phyloP scores from a whole-genome alignment of 768 basidiomycete species.

The Gloeophyllum trabeum region DNA sequence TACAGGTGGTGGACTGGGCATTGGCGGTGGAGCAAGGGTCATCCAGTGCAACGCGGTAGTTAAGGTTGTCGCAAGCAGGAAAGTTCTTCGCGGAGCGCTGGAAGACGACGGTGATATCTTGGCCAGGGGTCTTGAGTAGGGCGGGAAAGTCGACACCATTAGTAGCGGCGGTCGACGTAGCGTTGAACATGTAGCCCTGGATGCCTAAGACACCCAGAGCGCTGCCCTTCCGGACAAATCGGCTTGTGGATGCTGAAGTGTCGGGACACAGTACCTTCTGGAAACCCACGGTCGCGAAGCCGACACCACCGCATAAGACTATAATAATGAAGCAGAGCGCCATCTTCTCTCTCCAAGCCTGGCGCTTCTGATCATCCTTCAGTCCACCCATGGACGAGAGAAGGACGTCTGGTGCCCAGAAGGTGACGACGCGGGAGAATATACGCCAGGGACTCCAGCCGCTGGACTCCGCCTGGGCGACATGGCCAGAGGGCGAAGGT shows the following conservation, averaged over 20 bases:
- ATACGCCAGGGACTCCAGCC: constrained; percentile 63
- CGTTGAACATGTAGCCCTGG: constrained; percentile 68
- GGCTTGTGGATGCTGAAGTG: constrained; percentile 29
- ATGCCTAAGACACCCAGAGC: constrained; percentile 59
- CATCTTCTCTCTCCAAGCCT: constrained; percentile 98
- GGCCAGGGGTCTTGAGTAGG: constrained; percentile 54
- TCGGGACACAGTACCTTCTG: constrained; percentile 86
- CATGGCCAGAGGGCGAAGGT: constrained; percentile 24
- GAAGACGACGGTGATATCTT: constrained; percentile 88
- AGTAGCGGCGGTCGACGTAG: constrained; percentile 37
- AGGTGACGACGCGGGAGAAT: constrained; percentile 71
- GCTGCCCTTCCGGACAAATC: constrained; percentile 39
- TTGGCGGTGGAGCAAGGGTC: constrained; percentile 46
- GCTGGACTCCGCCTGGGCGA: constrained; percentile 23
- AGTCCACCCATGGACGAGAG: constrained; percentile 69
- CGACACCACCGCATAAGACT: constrained; percentile 67
- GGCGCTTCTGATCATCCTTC: constrained; percentile 62
- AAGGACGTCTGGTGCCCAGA: constrained; percentile 81
- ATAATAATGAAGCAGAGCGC: constrained; percentile 82
- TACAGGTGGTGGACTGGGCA: constrained; percentile 36
- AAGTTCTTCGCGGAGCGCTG: constrained; percentile 57
- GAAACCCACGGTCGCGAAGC: constrained; percentile 90
- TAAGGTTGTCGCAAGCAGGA: constrained; percentile 47
- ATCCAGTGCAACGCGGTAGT: constrained; percentile 62
- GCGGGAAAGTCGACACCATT: constrained; percentile 43